Percentiles rank a stretch among this genome's conserved stretches.
phyloP scores from a whole-genome alignment of 352 stramenopile genomes.

The Phytophthora meadii region DNA sequence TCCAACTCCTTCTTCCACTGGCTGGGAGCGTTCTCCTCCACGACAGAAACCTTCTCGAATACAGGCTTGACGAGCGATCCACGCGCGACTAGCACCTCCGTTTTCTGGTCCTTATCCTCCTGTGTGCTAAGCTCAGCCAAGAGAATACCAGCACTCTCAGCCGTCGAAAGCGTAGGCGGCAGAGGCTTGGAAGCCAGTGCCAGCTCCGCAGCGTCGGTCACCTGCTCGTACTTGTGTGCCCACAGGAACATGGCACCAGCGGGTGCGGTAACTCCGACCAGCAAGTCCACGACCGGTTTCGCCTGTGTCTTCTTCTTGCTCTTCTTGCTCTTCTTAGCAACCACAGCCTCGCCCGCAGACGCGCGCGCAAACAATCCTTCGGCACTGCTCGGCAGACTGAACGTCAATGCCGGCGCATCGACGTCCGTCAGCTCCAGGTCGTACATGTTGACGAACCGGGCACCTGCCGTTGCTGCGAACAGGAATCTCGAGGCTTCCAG shows the following conservation, averaged over 20 bases:
- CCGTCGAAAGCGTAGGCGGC: constrained; percentile 43
- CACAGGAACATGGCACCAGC: constrained; percentile 79
- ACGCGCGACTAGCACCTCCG: constrained; percentile 68
- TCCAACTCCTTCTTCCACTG: constrained; percentile 63
- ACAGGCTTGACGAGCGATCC: constrained; percentile 79
- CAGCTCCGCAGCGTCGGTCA: constrained; percentile 34
- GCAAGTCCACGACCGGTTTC: constrained; percentile 49
- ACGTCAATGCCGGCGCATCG: constrained; percentile 77
- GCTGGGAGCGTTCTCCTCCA: constrained; percentile 61
- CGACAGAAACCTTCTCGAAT: constrained; percentile 70
- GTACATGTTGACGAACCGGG: constrained; percentile 88
- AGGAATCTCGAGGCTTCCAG: constrained; percentile 64
- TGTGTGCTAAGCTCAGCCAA: constrained; percentile 42
- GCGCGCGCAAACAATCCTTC: constrained; percentile 56
- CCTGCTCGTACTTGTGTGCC: constrained; percentile 70
- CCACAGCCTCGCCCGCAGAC: constrained; percentile 25
- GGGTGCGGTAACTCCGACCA: constrained; percentile 63
- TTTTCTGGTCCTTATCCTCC: constrained; percentile 33
- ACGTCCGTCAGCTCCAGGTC: constrained; percentile 64
- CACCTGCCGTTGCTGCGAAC: constrained; percentile 71
- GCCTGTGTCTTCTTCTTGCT: constrained; percentile 36
- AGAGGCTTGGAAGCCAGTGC: constrained; percentile 72
- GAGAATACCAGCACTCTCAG: constrained; percentile 54
- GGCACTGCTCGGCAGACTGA: constrained; percentile 73
- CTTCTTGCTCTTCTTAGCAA: constrained; percentile 67